These are phyloP conservation scores for Verticillium isaacii DNA, from an alignment of 2,329 filamentous ascomycete genomes.

Conservation along the genomic window DNA sequence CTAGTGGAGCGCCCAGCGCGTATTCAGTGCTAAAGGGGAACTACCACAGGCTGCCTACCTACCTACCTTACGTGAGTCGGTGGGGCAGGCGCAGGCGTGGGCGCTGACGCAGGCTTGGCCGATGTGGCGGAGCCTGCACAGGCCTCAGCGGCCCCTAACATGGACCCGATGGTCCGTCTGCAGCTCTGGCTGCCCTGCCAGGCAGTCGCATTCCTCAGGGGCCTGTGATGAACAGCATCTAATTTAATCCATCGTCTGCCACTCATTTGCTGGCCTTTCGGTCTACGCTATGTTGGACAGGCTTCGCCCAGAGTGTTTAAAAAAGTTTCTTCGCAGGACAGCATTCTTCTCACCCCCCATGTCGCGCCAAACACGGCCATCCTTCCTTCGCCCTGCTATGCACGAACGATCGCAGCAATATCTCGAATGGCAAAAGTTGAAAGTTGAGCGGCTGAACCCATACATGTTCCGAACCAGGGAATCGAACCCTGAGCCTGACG, in stretches of 20 bases:
- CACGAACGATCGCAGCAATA: too few relatives aligned
- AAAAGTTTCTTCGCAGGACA: too few relatives aligned
- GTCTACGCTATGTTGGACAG: too few relatives aligned
- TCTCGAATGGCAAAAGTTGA: not conserved
- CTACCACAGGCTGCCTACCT: not conserved
- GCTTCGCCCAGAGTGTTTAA: too few relatives aligned
- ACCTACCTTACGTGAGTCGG: not conserved
- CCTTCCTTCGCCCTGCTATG: too few relatives aligned
- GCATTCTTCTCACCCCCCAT: too few relatives aligned
- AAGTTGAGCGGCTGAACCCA: not conserved
- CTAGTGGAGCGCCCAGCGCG: not conserved
- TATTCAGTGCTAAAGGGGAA: not conserved
- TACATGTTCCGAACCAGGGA: conserved; percentile 1
- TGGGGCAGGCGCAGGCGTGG: not conserved
- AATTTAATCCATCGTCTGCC: not conserved
- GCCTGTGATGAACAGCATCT: not conserved
- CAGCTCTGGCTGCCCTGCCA: not conserved
- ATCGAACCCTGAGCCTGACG: conserved; percentile 4
- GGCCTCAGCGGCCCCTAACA: not conserved
- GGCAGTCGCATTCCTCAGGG: not conserved
- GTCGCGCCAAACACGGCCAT: too few relatives aligned
- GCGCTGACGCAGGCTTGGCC: not conserved
- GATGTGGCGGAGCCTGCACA: not conserved
- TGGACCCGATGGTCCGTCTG: not conserved
- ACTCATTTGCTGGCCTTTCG: too few relatives aligned